These are phyloP conservation scores for Pittosporum tobira DNA, from an alignment of 129 eudicot species.

Conservation along the genomic window DNA sequence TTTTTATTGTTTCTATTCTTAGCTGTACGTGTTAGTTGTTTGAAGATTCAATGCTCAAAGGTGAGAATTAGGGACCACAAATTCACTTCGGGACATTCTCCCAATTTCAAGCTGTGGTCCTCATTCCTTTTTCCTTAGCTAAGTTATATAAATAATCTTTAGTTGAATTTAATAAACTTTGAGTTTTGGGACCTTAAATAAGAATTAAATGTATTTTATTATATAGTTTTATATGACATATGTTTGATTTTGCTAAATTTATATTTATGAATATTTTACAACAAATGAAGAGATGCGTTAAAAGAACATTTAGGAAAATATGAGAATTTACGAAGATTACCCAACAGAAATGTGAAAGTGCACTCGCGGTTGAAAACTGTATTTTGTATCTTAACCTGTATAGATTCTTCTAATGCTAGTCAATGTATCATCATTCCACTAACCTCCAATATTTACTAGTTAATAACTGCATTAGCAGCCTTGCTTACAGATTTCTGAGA, in stretches of 20 bases:
- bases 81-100: slow-evolving; percentile 37
- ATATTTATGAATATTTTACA: too few species aligned
- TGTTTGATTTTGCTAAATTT: too few species aligned
- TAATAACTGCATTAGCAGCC: too few species aligned
- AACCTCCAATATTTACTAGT: too few species aligned
- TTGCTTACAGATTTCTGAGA: too few species aligned
- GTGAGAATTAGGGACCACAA: slow-evolving; percentile 57
- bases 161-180: too few species aligned
- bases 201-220: background rate
- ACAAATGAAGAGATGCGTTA: too few species aligned
- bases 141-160: too few species aligned
- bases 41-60: slow-evolving; percentile 12
- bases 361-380: slow-evolving; percentile 1
- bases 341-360: background rate
- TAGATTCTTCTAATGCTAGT: slow-evolving; percentile 38
- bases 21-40: background rate
- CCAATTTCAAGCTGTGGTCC: slow-evolving; percentile 46
- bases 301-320: background rate
- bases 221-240: slow-evolving; percentile 2
- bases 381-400: slow-evolving; percentile 10
- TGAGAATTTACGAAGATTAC: background rate
- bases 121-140: slow-evolving; percentile 26
- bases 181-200: background rate
- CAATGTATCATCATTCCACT: slow-evolving; percentile 45
- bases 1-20: slow-evolving; percentile 9